Percentiles rank a stretch among this genome's conserved stretches.
Conservation (phyloP, 176 grass and related monocot species). For the Paspalum vaginatum region DNA sequence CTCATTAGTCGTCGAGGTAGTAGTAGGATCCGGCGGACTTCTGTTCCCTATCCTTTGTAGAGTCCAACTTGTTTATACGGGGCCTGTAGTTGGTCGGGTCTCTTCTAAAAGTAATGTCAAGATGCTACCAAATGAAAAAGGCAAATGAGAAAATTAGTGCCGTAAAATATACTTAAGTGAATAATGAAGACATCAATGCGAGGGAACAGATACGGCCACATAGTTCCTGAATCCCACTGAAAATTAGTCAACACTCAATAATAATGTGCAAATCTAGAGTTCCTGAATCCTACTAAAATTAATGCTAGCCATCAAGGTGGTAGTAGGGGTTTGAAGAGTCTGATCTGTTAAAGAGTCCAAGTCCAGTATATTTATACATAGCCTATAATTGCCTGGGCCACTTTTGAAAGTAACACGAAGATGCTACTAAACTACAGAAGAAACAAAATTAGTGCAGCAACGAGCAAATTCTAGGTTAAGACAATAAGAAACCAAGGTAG, state of each 20-base stretch:
- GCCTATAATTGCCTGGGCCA: conserved; percentile 64
- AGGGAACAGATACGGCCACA: too few relatives aligned
- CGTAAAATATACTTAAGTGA: not conserved
- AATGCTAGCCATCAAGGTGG: conserved; percentile 54
- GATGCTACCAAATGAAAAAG: conserved; percentile 52
- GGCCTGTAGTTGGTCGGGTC: conserved; percentile 94
- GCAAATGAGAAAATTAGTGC: conserved; percentile 19
- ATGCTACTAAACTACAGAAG: conserved; percentile 37
- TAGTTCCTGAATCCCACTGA: not conserved
- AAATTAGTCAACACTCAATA: not conserved
- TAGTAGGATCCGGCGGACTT: conserved; percentile 82
- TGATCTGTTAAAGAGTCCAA: conserved; percentile 35
- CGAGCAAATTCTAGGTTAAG: not conserved
- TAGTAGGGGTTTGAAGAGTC: conserved; percentile 57
- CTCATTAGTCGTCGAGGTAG: conserved; percentile 79
- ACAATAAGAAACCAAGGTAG: not conserved
- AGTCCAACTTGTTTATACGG: conserved; percentile 89
- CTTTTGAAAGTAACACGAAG: conserved; percentile 60
- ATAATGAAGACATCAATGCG: not conserved
- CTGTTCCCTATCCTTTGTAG: conserved; percentile 86
- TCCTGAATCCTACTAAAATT: not conserved
- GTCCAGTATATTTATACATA: conserved; percentile 17
- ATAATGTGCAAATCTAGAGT: conserved; percentile 1
- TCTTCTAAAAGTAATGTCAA: conserved; percentile 92
- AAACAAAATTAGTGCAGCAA: not conserved